A percentile compares a stretch with the other conserved stretches of the same genome.
phyloP scores from a whole-genome alignment of 2,329 filamentous ascomycete species.

The Ophiostoma sp. region DNA sequence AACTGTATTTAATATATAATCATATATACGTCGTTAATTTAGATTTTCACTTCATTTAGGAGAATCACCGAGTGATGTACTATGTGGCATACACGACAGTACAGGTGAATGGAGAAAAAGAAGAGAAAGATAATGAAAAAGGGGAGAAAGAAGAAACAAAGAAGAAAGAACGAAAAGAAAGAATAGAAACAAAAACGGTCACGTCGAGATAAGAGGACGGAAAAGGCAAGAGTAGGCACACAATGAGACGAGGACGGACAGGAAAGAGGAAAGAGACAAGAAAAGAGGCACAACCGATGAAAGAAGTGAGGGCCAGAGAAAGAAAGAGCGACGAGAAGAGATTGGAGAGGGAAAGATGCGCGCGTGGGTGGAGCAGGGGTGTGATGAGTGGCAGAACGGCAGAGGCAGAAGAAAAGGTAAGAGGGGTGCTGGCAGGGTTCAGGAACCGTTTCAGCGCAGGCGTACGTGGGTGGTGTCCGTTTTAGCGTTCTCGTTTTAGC shows the following conservation, averaged over 20 bases:
- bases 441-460: conserved; percentile 1
- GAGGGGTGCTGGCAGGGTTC: neutral
- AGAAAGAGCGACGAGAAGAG: neutral
- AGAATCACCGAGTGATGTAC: neutral
- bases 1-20: neutral
- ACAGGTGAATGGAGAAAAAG: neutral
- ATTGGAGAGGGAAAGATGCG: conserved; percentile 9
- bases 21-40: neutral
- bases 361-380: conserved; percentile 13
- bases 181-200: neutral
- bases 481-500: neutral
- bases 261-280: neutral
- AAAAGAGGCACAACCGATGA: neutral
- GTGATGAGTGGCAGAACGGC: neutral
- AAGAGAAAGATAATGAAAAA: neutral
- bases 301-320: neutral
- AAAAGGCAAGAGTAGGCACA: neutral
- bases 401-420: neutral
- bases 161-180: neutral
- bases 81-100: neutral
- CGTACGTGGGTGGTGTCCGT: neutral
- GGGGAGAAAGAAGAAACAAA: neutral
- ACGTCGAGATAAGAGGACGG: neutral
- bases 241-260: neutral
- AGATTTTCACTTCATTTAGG: neutral